Conservation (phyloP, 208 protist species). For the Leishmania tarentolae region DNA sequence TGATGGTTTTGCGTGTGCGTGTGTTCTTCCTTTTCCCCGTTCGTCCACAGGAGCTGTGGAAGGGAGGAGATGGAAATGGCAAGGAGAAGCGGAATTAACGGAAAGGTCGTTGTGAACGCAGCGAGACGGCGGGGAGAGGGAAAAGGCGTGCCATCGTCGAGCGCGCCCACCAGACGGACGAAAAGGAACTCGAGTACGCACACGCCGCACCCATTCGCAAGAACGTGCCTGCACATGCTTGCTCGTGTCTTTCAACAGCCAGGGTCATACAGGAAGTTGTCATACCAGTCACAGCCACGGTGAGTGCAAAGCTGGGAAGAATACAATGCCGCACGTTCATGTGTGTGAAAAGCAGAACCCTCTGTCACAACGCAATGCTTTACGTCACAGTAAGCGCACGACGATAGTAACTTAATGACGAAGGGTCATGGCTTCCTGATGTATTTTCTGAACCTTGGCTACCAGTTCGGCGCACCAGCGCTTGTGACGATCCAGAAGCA, state of each 20-base stretch:
- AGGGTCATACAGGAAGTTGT: not conserved
- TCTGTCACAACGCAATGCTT: not conserved
- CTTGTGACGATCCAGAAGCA: slow-evolving; percentile 43
- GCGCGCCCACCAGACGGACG: not conserved
- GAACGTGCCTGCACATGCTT: not conserved
- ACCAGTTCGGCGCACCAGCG: slow-evolving; percentile 44
- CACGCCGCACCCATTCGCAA: not conserved
- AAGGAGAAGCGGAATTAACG: not conserved
- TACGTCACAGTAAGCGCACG: not conserved
- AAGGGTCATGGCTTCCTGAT: not conserved
- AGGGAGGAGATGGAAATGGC: not conserved
- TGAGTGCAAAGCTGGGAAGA: not conserved
- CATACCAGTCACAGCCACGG: not conserved
- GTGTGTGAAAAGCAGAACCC: not conserved
- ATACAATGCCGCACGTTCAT: not conserved
- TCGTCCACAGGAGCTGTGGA: not conserved
- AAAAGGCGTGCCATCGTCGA: not conserved
- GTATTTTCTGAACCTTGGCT: slow-evolving; percentile 39
- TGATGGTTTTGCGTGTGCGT: not conserved
- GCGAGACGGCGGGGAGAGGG: not conserved
- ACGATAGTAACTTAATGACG: not conserved
- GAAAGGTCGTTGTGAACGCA: not conserved
- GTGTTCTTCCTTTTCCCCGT: not conserved
- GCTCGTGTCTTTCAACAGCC: no score
- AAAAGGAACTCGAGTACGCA: not conserved